Evolutionary conservation across 2,329 filamentous ascomycete species (phyloP), one percentile per base, ranked within the genome.

Genomic region (Orbilia quercus): DNA sequence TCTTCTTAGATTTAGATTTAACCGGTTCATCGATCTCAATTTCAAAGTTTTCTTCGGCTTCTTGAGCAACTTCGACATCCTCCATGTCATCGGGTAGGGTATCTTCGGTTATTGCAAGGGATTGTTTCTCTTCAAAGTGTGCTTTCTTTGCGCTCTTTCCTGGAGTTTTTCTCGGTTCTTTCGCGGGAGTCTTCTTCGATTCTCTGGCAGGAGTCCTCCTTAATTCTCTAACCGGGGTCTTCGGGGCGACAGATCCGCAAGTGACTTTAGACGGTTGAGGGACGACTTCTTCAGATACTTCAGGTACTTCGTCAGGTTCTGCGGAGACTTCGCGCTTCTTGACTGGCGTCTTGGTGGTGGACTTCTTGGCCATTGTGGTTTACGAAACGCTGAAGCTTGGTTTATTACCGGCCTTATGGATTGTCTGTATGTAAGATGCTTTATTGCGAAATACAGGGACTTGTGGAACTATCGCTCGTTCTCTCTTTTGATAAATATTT

Each of bases 121-220:
- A n/a, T n/a, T n/a, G n/a, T n/a, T n/a, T n/a, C 7, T 47, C 44
- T 47, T 47, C 36, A 11, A 20, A 7, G 4, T 9, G 2, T 40
- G 18, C 18, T 31, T 51, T 60, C 7, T 1, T 14, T 50, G 34
- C 14, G n/a, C 42, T 20, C 20, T 62, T 40, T 16, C 28, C n/a
- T 51, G 57, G 31, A 28, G 45, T 50, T 9, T 62, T 51, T 18
- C n/a, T 25, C n/a, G 42, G 2, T 5, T 7, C 42, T 36, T 54
- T 36, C 16, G 50, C 7, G 25, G 31, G n/a, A 42, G 20, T 23
- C 12, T 55, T 42, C 34, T 23, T 42, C 11, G 12, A 18, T 5
- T 20, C 42, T 45, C 23, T 54, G 6, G 31, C 34, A 3, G 31
- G 50, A 40, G 31, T 40, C 9, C 40, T 44, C 4, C 42, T 54